Evolutionary conservation across 2,329 filamentous ascomycete species (phyloP).

Genomic region (Trichocomaceae sp.): DNA sequence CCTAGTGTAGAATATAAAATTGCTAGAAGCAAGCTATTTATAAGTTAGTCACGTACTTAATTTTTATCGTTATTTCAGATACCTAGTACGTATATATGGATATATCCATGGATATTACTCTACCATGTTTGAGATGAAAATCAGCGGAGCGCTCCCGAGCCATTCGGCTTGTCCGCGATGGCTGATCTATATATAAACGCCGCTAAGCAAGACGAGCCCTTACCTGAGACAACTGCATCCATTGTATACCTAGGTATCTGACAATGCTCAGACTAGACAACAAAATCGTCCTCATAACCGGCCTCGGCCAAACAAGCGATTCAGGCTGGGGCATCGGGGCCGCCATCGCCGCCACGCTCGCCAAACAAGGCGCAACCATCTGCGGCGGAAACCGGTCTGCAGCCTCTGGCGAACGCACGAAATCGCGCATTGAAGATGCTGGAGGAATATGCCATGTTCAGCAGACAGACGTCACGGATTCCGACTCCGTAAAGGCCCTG

Average conservation of each 20-base stretch:
- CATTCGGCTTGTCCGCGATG: neutral
- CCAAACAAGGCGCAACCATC: slow-evolving; percentile 44
- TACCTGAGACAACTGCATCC: neutral
- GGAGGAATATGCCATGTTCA: slow-evolving; percentile 36
- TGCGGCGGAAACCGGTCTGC: slow-evolving; percentile 48
- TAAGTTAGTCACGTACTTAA: no score
- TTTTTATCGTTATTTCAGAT: no score
- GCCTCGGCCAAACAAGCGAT: slow-evolving; percentile 6
- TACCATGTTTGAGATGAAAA: no score
- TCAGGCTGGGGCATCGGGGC: slow-evolving; percentile 9
- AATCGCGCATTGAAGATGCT: slow-evolving; percentile 31
- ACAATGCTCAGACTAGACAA: neutral
- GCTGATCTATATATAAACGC: neutral
- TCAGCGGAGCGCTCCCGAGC: neutral
- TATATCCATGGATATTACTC: no score
- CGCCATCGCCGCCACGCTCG: slow-evolving; percentile 32
- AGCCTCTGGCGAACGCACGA: slow-evolving; percentile 35
- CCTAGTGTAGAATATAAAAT: no score
- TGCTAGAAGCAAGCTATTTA: no score
- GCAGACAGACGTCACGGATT: slow-evolving; percentile 48
- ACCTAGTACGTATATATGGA: no score
- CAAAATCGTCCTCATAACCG: slow-evolving; percentile 10
- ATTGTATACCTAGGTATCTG: neutral
- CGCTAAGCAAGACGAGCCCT: neutral
- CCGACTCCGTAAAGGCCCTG: slow-evolving; percentile 45